Conservation (phyloP, 495 filamentous ascomycete species). For the Trichoderma asperelloides region DNA sequence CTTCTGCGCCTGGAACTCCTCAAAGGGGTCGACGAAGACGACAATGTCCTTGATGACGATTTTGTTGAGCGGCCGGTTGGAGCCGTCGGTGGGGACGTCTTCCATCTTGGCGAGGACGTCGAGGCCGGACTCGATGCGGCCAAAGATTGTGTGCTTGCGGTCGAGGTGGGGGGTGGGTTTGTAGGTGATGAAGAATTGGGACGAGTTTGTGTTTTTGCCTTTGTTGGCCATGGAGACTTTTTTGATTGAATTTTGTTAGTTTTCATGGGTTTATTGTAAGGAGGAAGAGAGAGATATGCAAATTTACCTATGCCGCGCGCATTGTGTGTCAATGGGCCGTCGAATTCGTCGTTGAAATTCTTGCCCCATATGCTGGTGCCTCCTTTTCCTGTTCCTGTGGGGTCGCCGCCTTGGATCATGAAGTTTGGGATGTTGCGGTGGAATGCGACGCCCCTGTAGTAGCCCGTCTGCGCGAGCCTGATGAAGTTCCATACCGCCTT, state of each 20-base stretch:
- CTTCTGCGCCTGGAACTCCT: conserved; percentile 72
- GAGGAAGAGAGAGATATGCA: not conserved
- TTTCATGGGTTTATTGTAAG: not conserved
- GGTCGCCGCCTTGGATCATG: conserved; percentile 98
- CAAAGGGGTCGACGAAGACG: conserved; percentile 91
- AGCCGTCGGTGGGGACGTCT: conserved; percentile 52
- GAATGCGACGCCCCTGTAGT: conserved; percentile 74
- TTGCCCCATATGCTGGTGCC: conserved; percentile 83
- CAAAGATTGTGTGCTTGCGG: conserved; percentile 95
- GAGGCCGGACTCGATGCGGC: conserved; percentile 66
- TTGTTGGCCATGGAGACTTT: conserved; percentile 90
- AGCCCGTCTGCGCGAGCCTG: conserved; percentile 76
- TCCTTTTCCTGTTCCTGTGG: conserved; percentile 82
- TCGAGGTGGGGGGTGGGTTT: conserved; percentile 75
- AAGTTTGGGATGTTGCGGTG: conserved; percentile 92
- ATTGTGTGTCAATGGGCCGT: conserved; percentile 76
- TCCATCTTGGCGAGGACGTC: conserved; percentile 71
- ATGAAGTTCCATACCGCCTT: conserved; percentile 96
- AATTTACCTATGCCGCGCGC: conserved; percentile 48
- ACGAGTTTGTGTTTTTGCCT: conserved; percentile 91
- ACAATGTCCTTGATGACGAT: conserved; percentile 73
- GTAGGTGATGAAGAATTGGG: conserved; percentile 94
- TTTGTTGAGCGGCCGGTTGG: conserved; percentile 62
- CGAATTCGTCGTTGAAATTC: conserved; percentile 86
- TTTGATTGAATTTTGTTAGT: not conserved